Evolutionary conservation across 1,284 basidiomycete genomes (phyloP).

Genomic region (Butyriboletus pseudospeciosus): DNA sequence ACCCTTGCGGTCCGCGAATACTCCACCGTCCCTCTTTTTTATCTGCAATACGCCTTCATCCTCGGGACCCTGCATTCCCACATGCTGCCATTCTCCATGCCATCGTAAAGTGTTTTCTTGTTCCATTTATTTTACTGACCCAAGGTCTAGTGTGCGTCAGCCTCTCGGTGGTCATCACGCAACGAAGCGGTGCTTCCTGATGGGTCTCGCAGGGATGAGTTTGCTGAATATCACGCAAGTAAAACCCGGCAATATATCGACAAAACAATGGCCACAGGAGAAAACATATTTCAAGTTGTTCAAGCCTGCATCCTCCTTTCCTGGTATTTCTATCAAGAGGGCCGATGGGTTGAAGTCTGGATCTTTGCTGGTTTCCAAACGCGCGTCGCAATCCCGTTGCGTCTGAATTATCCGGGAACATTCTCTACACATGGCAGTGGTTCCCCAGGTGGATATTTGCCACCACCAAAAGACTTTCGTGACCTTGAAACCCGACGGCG

Average conservation of each 20-base stretch:
- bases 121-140: slow-evolving; percentile 13
- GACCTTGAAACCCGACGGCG: slow-evolving; percentile 72
- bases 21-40: slow-evolving; percentile 77
- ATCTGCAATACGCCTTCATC: slow-evolving; percentile 67
- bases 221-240: slow-evolving; percentile 78
- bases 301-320: slow-evolving; percentile 79
- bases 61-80: slow-evolving; percentile 72
- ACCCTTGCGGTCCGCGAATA: slow-evolving; percentile 75
- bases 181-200: slow-evolving; percentile 62
- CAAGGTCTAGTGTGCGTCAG: slow-evolving; percentile 70
- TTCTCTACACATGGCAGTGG: slow-evolving; percentile 62
- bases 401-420: slow-evolving; percentile 77
- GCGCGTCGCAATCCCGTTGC: slow-evolving; percentile 76
- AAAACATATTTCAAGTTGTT: slow-evolving; percentile 78
- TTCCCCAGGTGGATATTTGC: slow-evolving; percentile 71
- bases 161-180: slow-evolving; percentile 74
- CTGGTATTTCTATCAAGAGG: slow-evolving; percentile 86
- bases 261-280: slow-evolving; percentile 76
- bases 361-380: slow-evolving; percentile 81
- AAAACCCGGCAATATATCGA: slow-evolving; percentile 82
- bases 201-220: slow-evolving; percentile 69
- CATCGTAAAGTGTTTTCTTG: slow-evolving; percentile 45
- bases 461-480: slow-evolving; percentile 65
- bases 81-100: slow-evolving; percentile 79
- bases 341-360: slow-evolving; percentile 87